Conservation (phyloP, 1,284 basidiomycete genomes). For the Puccinia hordei region DNA sequence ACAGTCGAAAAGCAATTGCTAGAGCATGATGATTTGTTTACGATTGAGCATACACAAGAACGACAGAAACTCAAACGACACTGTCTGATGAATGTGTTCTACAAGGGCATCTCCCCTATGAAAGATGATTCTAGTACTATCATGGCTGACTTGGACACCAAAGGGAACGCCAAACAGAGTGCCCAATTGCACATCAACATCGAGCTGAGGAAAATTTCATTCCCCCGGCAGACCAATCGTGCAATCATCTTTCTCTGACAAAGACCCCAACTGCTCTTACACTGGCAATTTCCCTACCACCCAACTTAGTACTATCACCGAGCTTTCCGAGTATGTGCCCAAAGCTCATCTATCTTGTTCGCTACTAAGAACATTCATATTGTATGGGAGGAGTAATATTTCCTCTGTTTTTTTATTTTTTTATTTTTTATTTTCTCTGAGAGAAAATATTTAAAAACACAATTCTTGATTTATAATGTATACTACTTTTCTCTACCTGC, state of each 20-base stretch:
- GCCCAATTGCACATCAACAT: conserved; percentile 85
- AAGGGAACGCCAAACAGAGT: conserved; percentile 65
- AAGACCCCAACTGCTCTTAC: not conserved
- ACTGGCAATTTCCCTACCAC: not conserved
- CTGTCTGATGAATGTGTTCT: conserved; percentile 80
- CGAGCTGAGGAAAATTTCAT: conserved; percentile 63
- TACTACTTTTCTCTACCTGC: no score
- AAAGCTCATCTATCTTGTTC: not conserved
- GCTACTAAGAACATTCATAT: not conserved
- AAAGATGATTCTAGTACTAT: conserved; percentile 67
- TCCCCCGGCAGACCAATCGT: not conserved
- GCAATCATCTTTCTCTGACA: not conserved
- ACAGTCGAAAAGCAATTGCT: conserved; percentile 80
- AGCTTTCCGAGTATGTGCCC: not conserved
- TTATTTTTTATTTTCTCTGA: no score
- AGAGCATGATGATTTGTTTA: conserved; percentile 79
- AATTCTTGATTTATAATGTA: no score
- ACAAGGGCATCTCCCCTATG: conserved; percentile 65
- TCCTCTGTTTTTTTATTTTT: no score
- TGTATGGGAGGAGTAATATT: no score
- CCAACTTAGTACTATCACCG: conserved; percentile 12
- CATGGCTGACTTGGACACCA: conserved; percentile 50
- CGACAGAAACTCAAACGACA: conserved; percentile 75
- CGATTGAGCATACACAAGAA: conserved; percentile 76
- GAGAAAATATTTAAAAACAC: no score